A percentile compares a stretch with the other conserved stretches of the same genome.
Conservation (phyloP, 2,329 filamentous ascomycete genomes). For the Eurotiales sp. region DNA sequence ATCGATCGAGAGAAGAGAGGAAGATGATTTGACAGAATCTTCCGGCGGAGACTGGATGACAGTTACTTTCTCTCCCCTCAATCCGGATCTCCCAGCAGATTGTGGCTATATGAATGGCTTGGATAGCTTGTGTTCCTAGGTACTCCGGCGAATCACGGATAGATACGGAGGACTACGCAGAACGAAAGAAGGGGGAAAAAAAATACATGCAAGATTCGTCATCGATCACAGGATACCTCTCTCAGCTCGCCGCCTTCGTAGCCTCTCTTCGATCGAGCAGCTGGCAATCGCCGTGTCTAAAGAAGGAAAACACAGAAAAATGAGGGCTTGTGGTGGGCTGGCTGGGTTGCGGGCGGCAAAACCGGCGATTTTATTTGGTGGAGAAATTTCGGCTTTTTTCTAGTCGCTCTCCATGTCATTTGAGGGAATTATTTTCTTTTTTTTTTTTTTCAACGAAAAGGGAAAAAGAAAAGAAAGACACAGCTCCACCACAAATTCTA, state of each 20-base stretch:
- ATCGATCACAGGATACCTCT: background rate
- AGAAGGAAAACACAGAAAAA: background rate
- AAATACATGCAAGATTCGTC: background rate
- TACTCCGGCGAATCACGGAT: too few species aligned
- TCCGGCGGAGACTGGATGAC: too few species aligned
- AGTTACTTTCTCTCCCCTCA: too few species aligned
- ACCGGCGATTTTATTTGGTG: background rate
- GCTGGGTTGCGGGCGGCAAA: background rate
- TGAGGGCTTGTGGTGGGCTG: background rate
- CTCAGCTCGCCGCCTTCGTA: background rate
- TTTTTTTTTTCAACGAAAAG: too few species aligned
- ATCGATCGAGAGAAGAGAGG: background rate
- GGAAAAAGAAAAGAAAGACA: slow-evolving; percentile 6
- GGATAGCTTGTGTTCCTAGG: too few species aligned
- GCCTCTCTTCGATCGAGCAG: too few species aligned
- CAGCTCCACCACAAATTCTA: background rate
- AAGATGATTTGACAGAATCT: too few species aligned
- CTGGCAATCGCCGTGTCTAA: background rate
- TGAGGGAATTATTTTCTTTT: background rate
- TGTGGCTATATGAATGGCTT: too few species aligned
- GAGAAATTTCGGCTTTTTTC: background rate
- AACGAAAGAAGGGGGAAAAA: background rate
- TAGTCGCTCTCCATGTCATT: background rate
- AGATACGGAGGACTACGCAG: background rate
- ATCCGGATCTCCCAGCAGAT: too few species aligned